Conservation (phyloP, 2,329 filamentous ascomycete species). For the Hypomyces rosellus region DNA sequence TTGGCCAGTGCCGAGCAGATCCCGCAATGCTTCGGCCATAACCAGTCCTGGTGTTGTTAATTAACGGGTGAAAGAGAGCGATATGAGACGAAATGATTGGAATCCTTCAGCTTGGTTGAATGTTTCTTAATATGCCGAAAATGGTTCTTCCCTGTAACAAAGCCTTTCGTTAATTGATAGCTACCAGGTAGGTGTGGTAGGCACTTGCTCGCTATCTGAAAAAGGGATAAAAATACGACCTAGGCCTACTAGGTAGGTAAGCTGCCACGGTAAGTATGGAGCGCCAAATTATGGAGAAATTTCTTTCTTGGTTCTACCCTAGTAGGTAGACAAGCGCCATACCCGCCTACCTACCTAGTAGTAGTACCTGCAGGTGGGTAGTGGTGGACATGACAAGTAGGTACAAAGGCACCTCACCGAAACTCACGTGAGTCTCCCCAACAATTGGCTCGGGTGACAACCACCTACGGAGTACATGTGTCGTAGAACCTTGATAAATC, state of each 20-base stretch:
- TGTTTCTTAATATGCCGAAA: no score
- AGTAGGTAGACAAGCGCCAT: not conserved
- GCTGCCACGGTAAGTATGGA: no score
- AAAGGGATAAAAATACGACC: no score
- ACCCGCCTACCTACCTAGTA: no score
- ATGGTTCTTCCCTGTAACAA: no score
- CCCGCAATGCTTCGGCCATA: slow-evolving; percentile 33
- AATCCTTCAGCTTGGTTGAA: not conserved
- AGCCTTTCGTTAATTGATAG: no score
- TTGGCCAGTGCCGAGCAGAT: slow-evolving; percentile 27
- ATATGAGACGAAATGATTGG: not conserved
- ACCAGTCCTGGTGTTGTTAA: not conserved
- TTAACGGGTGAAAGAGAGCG: not conserved
- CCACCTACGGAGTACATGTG: not conserved
- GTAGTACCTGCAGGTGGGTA: no score
- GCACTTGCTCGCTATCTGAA: no score
- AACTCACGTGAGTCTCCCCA: not conserved
- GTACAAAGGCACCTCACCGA: not conserved
- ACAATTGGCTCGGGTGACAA: not conserved
- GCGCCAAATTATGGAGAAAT: no score
- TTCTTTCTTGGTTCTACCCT: no score
- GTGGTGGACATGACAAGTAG: not conserved
- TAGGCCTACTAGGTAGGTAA: no score
- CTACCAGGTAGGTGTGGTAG: no score
- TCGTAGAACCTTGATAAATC: not conserved